Percentiles rank a stretch among this genome's conserved stretches.
Conservation (phyloP, 345 rosid genomes). For the Salix purpurea region DNA sequence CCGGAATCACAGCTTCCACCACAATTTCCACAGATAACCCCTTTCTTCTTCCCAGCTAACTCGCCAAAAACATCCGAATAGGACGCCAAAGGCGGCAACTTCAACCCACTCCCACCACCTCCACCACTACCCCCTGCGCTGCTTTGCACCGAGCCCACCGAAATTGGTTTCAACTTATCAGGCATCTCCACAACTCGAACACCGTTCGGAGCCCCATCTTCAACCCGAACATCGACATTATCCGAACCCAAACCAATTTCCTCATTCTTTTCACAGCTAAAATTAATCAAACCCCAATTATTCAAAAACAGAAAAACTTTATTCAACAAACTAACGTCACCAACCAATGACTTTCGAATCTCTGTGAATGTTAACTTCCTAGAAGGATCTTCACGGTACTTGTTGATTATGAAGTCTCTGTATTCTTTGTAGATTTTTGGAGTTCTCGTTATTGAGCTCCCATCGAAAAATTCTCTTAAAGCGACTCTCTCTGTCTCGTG, state of each 20-base stretch:
- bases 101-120: conserved; percentile 13
- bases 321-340: conserved; percentile 71
- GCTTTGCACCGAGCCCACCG: conserved; percentile 30
- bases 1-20: conserved; percentile 45
- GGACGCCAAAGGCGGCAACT: conserved; percentile 64
- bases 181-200: conserved; percentile 74
- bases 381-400: conserved; percentile 74
- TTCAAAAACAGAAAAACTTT: conserved; percentile 73
- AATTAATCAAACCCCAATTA: conserved; percentile 76
- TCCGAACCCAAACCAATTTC: conserved; percentile 5
- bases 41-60: conserved; percentile 28
- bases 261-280: conserved; percentile 18
- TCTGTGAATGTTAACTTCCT: conserved; percentile 71
- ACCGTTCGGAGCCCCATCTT: conserved; percentile 67
- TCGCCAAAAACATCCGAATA: conserved; percentile 64
- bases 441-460: conserved; percentile 77
- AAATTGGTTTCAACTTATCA: conserved; percentile 53
- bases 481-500: conserved; percentile 77
- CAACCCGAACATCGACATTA: conserved; percentile 34
- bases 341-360: conserved; percentile 67
- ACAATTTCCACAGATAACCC: conserved; percentile 48
- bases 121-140: conserved; percentile 8
- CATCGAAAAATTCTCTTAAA: conserved; percentile 73
- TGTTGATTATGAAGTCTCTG: conserved; percentile 84
- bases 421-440: conserved; percentile 92